Base-by-base conservation (phyloP, 306 rosid species). In the Pyrus bretschneideri region DNA sequence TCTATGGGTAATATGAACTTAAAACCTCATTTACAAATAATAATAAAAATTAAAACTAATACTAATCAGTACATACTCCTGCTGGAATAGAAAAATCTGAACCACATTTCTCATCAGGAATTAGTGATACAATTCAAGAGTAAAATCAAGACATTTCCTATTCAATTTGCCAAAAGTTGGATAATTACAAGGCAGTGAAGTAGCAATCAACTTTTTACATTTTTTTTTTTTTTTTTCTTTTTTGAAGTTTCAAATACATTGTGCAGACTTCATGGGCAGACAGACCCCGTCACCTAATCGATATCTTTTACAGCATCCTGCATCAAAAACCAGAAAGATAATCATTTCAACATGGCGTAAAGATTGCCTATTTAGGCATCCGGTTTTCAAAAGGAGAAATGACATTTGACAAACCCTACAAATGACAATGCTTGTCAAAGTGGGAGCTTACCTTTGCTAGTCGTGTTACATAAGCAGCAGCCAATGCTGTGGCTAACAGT, bases 391-490 rank as follows among this genome's bases (percentile, higher is more conserved):
- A 22, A 51, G 18, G 40, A 42, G 42, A 13, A 23, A 40, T 42
- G 12, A 42, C 58, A 23, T 27, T 49, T 44, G 12, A 27, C 65
- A 25, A n/a, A 60, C 14, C 30, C 65, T 49, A 49, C 5, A 9
- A 31, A 0, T 3, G 38, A 30, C 12, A 30, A 35, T 35, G 67
- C 67, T 38, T 59, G 17, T 73, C 15, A 59, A 9, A 35, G 35
- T 3, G 12, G 40, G 76, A 17, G 35, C 62, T 25, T 85, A 93
- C 98, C 97, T 95, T 92, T 42, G 97, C 98, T 79, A 95, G 90
- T 62, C 89, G 84, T 9, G 98, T 92, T 49, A 92, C 97, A 80
- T 92, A 95, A 45, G 93, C 82, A 75, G 96, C 98, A 76, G 98
- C 97, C 63, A 92, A 67, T 54, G 92, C 97, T 23, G 98, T 95